Conservation (phyloP, 345 rosid genomes). For the Gossypium ekmanianum region DNA sequence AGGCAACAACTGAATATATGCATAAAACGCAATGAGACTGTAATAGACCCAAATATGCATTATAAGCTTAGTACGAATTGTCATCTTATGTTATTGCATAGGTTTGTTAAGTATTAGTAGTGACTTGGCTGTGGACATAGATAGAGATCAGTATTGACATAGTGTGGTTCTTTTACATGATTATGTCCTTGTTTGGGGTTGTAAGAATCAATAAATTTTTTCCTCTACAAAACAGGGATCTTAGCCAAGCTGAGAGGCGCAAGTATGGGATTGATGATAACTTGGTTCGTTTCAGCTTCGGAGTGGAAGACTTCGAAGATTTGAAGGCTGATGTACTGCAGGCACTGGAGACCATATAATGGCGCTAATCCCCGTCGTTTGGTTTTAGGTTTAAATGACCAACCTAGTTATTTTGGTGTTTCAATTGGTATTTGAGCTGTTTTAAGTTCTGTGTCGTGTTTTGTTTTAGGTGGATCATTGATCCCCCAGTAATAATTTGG, state of each 20-base stretch:
- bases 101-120: neutral
- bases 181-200: neutral
- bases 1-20: neutral
- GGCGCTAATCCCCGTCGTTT: neutral
- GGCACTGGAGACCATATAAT: constrained; percentile 66
- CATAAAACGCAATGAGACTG: neutral
- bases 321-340: constrained; percentile 86
- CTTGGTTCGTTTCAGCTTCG: constrained; percentile 92
- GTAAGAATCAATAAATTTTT: neutral
- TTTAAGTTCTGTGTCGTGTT: constrained; percentile 6
- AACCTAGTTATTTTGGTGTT: constrained; percentile 14
- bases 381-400: neutral
- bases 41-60: neutral
- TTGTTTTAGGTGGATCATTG: constrained; percentile 2
- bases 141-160: too few relatives aligned
- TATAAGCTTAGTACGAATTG: neutral
- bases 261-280: constrained; percentile 85
- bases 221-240: constrained; percentile 56
- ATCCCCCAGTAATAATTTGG: neutral
- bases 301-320: constrained; percentile 94
- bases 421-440: constrained; percentile 17
- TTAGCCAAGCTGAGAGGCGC: constrained; percentile 62
- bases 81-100: neutral
- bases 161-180: neutral
- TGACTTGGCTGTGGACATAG: neutral